These are phyloP conservation scores for Vanrija pseudolonga DNA, from an alignment of 1,284 basidiomycete genomes.

Conservation along the genomic window DNA sequence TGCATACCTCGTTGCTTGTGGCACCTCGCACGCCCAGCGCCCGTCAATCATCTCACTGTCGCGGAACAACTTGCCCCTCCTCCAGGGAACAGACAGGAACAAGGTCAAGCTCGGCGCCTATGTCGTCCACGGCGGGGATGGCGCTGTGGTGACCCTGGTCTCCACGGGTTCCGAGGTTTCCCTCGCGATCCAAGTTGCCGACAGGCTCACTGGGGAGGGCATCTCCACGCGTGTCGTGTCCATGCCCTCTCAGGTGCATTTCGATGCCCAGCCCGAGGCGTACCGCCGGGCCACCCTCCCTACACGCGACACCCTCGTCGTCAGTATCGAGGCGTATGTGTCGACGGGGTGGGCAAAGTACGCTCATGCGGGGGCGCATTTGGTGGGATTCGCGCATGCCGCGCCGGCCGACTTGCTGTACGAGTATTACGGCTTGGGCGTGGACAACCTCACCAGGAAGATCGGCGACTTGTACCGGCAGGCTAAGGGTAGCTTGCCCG, in stretches of 20 bases:
- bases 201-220: background rate
- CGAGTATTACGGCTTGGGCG: constrained; percentile 24
- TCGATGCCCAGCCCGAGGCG: constrained; percentile 18
- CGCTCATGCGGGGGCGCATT: constrained; percentile 20
- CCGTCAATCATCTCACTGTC: constrained; percentile 18
- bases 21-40: constrained; percentile 1
- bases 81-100: constrained; percentile 13
- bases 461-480: constrained; percentile 12
- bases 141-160: constrained; percentile 10
- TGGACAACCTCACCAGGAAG: constrained; percentile 15
- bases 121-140: constrained; percentile 12
- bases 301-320: constrained; percentile 11
- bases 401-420: constrained; percentile 22
- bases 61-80: constrained; percentile 22
- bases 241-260: constrained; percentile 19
- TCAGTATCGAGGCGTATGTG: constrained; percentile 24
- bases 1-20: constrained; percentile 17
- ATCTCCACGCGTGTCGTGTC: constrained; percentile 24
- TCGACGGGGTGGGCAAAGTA: constrained; percentile 25
- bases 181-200: constrained; percentile 20
- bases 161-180: constrained; percentile 27
- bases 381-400: constrained; percentile 23
- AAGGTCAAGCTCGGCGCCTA: constrained; percentile 22
- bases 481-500: constrained; percentile 5
- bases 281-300: constrained; percentile 20